A percentile compares a stretch with the other conserved stretches of the same genome.
Evolutionary conservation across 164 flowering plant genomes (phyloP).

Genomic region (Santalum album): DNA sequence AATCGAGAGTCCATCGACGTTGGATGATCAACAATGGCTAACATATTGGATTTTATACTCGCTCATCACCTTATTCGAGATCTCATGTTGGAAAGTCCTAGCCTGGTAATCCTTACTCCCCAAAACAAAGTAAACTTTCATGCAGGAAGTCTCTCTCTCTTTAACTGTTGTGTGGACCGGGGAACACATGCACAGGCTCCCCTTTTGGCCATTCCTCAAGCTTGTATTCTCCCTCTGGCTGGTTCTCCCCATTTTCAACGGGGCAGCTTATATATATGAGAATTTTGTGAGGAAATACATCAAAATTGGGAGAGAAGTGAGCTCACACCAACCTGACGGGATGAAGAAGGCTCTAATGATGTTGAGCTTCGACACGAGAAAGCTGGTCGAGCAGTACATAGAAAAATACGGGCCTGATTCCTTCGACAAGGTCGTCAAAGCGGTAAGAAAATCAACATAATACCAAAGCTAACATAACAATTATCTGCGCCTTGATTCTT

Average conservation of each 20-base stretch:
- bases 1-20: constrained; percentile 70
- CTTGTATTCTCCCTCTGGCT: constrained; percentile 72
- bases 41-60: constrained; percentile 92
- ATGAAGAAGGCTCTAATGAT: constrained; percentile 61
- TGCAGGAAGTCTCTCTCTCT: neutral
- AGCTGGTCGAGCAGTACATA: constrained; percentile 61
- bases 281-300: constrained; percentile 55
- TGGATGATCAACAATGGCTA: constrained; percentile 94
- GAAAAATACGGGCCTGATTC: constrained; percentile 69
- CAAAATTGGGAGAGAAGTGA: constrained; percentile 35
- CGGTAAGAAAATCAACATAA: constrained; percentile 36
- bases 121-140: neutral
- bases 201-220: constrained; percentile 77
- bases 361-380: constrained; percentile 81
- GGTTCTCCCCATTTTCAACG: constrained; percentile 77
- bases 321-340: constrained; percentile 32
- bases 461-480: too few species aligned
- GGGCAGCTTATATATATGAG: constrained; percentile 84
- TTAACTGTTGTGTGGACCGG: neutral
- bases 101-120: too few species aligned
- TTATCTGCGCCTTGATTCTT: too few species aligned
- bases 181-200: constrained; percentile 41
- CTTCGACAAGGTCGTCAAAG: constrained; percentile 69
- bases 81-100: constrained; percentile 59
- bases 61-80: constrained; percentile 74